Evolutionary conservation across 805 yeast species (phyloP).

Genomic region (Cyberlindnera mycetangii): DNA sequence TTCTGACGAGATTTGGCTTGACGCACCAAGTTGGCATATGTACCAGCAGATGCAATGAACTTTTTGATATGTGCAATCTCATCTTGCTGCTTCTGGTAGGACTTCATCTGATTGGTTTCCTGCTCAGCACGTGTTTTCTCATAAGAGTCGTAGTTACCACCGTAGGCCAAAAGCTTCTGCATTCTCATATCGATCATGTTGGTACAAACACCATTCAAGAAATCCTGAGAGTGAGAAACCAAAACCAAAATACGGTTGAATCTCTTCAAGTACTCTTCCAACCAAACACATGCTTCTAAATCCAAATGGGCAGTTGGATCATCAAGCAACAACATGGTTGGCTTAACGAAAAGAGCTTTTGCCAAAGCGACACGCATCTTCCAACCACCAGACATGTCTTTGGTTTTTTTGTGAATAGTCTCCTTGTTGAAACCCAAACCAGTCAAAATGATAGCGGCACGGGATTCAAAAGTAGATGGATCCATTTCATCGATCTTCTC

Average conservation of each 20-base stretch:
- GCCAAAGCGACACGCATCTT: constrained; percentile 99
- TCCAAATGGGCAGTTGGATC: constrained; percentile 99
- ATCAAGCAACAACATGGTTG: constrained; percentile 89
- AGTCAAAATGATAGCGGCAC: constrained; percentile 92
- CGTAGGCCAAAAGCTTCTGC: constrained; percentile 70
- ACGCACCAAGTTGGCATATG: constrained; percentile 96
- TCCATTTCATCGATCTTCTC: constrained; percentile 97
- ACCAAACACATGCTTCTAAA: constrained; percentile 99
- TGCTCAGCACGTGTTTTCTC: constrained; percentile 89
- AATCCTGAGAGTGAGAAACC: constrained; percentile 98
- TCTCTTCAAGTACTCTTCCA: constrained; percentile 94
- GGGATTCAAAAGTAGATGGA: constrained; percentile 90
- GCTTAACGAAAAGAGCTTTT: constrained; percentile 96
- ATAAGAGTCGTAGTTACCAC: constrained; percentile 99
- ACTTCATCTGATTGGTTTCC: constrained; percentile 98
- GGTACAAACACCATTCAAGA: constrained; percentile 97
- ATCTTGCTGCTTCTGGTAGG: constrained; percentile 95
- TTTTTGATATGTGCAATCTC: constrained; percentile 98
- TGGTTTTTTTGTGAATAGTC: constrained; percentile 90
- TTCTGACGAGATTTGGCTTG: constrained; percentile 99
- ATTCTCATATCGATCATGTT: constrained; percentile 97
- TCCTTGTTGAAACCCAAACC: constrained; percentile 94
- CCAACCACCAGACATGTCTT: constrained; percentile 99
- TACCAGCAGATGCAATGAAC: constrained; percentile 99
- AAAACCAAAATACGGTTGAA: constrained; percentile 91